A percentile compares a stretch with the other conserved stretches of the same genome.
Conservation (phyloP, 1,284 basidiomycete genomes). For the Trichosporon coremiiforme region DNA sequence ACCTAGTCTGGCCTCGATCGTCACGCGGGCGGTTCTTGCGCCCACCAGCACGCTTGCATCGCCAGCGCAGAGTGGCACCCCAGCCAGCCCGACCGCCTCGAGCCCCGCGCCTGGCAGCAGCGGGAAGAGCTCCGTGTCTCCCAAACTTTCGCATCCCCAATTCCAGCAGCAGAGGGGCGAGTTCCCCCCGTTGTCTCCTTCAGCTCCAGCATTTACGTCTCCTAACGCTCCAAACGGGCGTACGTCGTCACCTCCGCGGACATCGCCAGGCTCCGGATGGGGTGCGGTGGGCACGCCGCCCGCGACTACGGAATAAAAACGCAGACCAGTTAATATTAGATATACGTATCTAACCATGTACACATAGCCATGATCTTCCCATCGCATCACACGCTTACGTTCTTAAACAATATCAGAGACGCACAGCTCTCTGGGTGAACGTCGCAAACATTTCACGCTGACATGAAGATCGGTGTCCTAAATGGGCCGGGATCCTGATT, state of each 20-base stretch:
- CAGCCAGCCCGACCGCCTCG: not conserved
- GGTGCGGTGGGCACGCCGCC: slow-evolving; percentile 2
- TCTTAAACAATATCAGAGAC: too few species aligned
- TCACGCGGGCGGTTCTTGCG: slow-evolving; percentile 52
- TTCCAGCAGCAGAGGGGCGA: slow-evolving; percentile 12
- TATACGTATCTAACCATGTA: slow-evolving; percentile 5
- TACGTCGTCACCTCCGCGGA: slow-evolving; percentile 16
- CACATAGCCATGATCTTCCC: not conserved
- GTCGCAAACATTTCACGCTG: too few species aligned
- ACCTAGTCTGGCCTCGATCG: slow-evolving; percentile 53
- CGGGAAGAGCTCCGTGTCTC: not conserved
- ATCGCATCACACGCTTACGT: not conserved
- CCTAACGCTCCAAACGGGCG: slow-evolving; percentile 2
- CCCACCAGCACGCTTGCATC: slow-evolving; percentile 41
- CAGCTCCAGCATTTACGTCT: slow-evolving; percentile 19
- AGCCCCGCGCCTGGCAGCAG: slow-evolving; percentile 1
- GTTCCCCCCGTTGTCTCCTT: slow-evolving; percentile 28
- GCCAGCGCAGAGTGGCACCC: not conserved
- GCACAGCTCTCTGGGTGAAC: too few species aligned
- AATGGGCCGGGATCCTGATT: not conserved
- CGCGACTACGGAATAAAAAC: not conserved
- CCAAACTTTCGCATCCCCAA: not conserved
- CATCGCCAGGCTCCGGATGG: slow-evolving; percentile 20
- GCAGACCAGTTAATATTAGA: not conserved
- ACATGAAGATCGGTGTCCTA: not conserved